Evolutionary conservation across 2,329 filamentous ascomycete species (phyloP).

Genomic region (Phyllosticta paracitricarpa): DNA sequence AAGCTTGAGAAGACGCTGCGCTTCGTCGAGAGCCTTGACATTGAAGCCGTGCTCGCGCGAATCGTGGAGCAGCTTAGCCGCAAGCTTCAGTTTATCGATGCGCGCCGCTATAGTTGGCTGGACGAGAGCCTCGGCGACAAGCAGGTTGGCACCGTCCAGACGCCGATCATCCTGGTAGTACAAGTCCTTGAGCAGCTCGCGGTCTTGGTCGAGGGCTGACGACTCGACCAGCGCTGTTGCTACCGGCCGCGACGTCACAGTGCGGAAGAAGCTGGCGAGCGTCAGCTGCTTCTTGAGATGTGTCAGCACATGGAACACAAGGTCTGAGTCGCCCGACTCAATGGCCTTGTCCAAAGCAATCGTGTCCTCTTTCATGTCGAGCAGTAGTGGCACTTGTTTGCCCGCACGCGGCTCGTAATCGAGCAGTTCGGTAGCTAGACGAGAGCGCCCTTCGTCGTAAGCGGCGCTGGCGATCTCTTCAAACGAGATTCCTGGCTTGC

Average conservation of each 20-base stretch:
- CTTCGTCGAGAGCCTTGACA: conserved; percentile 67
- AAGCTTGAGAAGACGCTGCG: conserved; percentile 66
- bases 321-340: conserved; percentile 87
- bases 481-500: conserved; percentile 88
- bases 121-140: conserved; percentile 71
- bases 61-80: conserved; percentile 72
- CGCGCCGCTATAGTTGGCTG: conserved; percentile 61
- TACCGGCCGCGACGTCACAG: conserved; percentile 73
- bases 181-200: conserved; percentile 78
- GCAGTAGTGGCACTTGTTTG: conserved; percentile 85
- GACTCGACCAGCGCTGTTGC: conserved; percentile 86
- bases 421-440: conserved; percentile 81
- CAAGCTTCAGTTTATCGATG: conserved; percentile 79
- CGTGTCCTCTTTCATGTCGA: conserved; percentile 93
- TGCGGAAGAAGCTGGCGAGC: conserved; percentile 82
- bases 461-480: conserved; percentile 87
- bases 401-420: conserved; percentile 91
- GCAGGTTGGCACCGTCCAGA: conserved; percentile 76
- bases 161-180: conserved; percentile 96
- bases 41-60: conserved; percentile 71
- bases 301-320: conserved; percentile 81
- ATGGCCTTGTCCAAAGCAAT: conserved; percentile 94
- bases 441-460: conserved; percentile 82
- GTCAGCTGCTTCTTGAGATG: conserved; percentile 85
- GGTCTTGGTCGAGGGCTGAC: conserved; percentile 68